A percentile compares a stretch with the other conserved stretches of the same genome.
These are phyloP conservation scores for Neospora caninum DNA, from an alignment of 169 alveolate genomes.

Conservation along the genomic window DNA sequence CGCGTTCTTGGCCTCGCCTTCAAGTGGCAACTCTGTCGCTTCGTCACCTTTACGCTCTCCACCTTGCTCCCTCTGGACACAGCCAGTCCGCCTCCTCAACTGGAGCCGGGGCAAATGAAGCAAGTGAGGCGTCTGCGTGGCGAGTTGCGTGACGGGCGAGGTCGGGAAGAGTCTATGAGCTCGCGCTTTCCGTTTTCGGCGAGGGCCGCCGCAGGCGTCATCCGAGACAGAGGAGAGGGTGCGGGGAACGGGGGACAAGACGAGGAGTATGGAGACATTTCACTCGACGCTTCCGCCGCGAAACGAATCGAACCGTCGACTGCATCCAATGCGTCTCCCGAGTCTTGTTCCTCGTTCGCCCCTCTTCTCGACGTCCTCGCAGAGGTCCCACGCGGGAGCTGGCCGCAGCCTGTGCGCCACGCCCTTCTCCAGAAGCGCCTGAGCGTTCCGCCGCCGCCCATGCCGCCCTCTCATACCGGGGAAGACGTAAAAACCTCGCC, in stretches of 20 bases:
- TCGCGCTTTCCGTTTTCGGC: neutral
- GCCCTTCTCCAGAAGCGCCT: slow-evolving; percentile 48
- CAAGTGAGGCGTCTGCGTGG: neutral
- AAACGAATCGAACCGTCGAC: neutral
- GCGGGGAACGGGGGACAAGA: neutral
- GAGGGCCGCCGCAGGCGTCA: neutral
- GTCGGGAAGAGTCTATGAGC: neutral
- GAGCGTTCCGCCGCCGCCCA: slow-evolving; percentile 56
- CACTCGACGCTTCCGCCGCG: neutral
- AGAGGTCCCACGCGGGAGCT: slow-evolving; percentile 45
- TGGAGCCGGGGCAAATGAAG: neutral
- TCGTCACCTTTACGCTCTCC: neutral
- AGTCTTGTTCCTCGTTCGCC: no score
- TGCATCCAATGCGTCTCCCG: neutral
- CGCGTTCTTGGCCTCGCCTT: neutral
- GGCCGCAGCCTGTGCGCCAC: slow-evolving; percentile 59
- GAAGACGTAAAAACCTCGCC: neutral
- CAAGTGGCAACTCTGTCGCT: neutral
- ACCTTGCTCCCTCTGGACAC: neutral
- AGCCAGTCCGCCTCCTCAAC: neutral
- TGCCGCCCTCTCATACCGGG: neutral
- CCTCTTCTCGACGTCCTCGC: neutral
- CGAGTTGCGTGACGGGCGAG: neutral
- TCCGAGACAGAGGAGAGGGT: neutral
- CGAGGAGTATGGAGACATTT: neutral